Base-by-base conservation (phyloP, 257 asterid species). In the Knoxia roxburghii region DNA sequence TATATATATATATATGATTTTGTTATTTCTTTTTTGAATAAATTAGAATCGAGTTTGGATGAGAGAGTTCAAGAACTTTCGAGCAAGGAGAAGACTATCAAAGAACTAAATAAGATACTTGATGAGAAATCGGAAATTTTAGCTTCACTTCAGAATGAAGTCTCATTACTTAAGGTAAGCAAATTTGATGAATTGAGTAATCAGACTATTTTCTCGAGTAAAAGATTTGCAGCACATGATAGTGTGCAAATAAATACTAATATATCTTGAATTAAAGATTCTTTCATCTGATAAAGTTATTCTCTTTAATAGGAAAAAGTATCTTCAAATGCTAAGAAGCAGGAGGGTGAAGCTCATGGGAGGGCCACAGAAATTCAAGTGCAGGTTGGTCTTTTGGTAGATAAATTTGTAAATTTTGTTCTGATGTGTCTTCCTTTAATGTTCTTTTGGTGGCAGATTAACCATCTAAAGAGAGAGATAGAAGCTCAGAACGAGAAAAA, bases 401-500 rank as follows among this genome's bases (percentile, higher is more conserved):
- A 61, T 45, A 59, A 21, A n/a, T 20, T 33, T 9, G 54, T 67
- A 27, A 20, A 17, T 20, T 67, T 51, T 63, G 23, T 68, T 48
- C 32, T 26, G 46, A 18, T 37, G n/a, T 32, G 29, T 39, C 20
- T 61, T 49, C 26, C 24, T 50, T 24, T 61, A 53, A 51, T 66
- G 32, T 48, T 73, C 14, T 68, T 26, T 53, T 37, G 64, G 40
- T 21, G 56, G 63, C 72, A 84, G 89, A 71, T 79, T 54, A 69
- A 66, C 73, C 74, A 64, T 65, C 73, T 84, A 33, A 76, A 65
- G 70, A 74, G 68, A 68, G 84, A 80, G 41, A 69, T 79, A 71
- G 82, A 78, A 64, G 70, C 73, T 66, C 83, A 81, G 57, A 72
- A 68, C 60, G 45, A 72, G 75, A 75, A 75, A 68, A 81, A 73